These are phyloP conservation scores for Pecoramyces ruminantium DNA, from an alignment of 192 early-diverging fungal species.

Conservation along the genomic window DNA sequence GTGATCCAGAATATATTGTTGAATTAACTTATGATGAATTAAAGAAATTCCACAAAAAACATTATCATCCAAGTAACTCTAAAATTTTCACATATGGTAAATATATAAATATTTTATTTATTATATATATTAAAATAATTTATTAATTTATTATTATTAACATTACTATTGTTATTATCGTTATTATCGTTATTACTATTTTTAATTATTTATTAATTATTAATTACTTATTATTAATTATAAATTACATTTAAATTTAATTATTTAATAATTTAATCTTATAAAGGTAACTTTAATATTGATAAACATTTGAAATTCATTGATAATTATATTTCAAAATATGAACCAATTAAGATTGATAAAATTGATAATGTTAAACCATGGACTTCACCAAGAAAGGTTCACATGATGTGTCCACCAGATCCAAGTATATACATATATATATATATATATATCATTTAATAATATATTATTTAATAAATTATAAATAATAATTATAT, in stretches of 20 bases:
- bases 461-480: not conserved
- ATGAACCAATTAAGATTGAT: constrained; percentile 29
- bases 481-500: not conserved
- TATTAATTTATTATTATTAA: too few species aligned
- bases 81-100: constrained; percentile 76
- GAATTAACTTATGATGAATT: constrained; percentile 73
- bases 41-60: constrained; percentile 57
- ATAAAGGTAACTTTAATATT: constrained; percentile 46
- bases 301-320: constrained; percentile 56
- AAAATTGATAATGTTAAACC: constrained; percentile 19
- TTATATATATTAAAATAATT: not conserved
- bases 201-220: too few species aligned
- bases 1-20: constrained; percentile 74
- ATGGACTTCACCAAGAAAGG: constrained; percentile 16
- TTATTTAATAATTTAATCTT: too few species aligned
- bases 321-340: constrained; percentile 34
- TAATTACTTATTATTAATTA: too few species aligned
- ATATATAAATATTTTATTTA: not conserved
- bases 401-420: constrained; percentile 33
- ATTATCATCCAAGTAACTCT: constrained; percentile 90
- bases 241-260: too few species aligned
- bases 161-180: too few species aligned
- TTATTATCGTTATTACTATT: too few species aligned
- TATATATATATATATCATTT: not conserved
- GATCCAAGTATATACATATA: constrained; percentile 38